Base-by-base conservation (phyloP, 306 rosid species). In the Cicer judaicum region DNA sequence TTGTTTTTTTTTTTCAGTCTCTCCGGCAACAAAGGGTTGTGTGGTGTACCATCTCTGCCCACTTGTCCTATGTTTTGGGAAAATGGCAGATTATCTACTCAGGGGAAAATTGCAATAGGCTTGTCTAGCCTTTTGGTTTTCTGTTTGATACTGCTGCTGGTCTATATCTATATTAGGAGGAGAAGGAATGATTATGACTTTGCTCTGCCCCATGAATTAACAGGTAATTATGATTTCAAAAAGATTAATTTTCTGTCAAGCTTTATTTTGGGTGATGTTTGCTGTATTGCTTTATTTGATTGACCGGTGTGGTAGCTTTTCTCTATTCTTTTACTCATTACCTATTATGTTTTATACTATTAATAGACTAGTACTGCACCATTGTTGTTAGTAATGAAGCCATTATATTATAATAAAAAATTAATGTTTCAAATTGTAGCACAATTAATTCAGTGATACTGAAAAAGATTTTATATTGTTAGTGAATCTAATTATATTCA, bases 51-150 rank as follows among this genome's bases (percentile, higher is more conserved):
- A 29, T 76, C 96, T 70, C 79, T 94, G 54, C 88, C 98, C 13
- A 47, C 81, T 39, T 94, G 98, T 62, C 88, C 97, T 68, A 8
- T 94, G 54, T 91, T 94, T 72, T 94, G 98, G 98, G 87, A 91
- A 74, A 81, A 94, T 40, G 95, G 94, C 15, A 77, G 86, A 78
- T 79, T 94, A 81, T 90, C 98, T 53, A 80, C 69, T 8, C 81
- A 36, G 72, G 97, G 95, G 4, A 94, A 94, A 85, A 76, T 94
- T 82, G 97, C 95, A 10, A 85, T 94, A 70, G 90, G 85, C 75
- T 13, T 91, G 68, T 87, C 98, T 11, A 79, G 85, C 68, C 62
- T 81, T 29, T 52, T 91, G 34, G 57, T 88, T 79, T 80, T 91
- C 85, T 87, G 83, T 73, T 56, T 79, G 83, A 61, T 90, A 67